phyloP scores from a whole-genome alignment of 176 grass and related monocot species.

The Miscanthus lutarioriparius region DNA sequence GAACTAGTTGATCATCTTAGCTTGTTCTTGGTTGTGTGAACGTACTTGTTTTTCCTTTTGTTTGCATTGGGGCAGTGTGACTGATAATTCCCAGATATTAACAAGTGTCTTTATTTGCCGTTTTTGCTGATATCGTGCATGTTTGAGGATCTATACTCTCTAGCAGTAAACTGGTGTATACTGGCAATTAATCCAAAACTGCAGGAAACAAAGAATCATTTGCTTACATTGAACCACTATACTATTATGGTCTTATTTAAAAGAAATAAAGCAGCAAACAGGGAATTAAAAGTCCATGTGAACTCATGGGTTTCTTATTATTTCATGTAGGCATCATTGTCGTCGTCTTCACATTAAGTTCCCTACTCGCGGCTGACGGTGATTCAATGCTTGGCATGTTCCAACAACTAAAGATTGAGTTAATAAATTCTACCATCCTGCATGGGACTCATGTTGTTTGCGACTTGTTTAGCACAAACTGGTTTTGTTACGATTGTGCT shows the following conservation, averaged over 20 bases:
- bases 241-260: not conserved
- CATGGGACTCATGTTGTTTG: slow-evolving; percentile 25
- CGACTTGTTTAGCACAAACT: slow-evolving; percentile 20
- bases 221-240: not conserved
- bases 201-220: not conserved
- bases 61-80: not conserved
- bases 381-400: not conserved
- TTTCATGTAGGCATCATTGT: not conserved
- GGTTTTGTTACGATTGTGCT: not conserved
- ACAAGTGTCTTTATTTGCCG: not conserved
- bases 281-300: not conserved
- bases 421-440: slow-evolving; percentile 36
- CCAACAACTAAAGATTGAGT: not conserved
- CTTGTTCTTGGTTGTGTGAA: not conserved
- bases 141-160: not conserved
- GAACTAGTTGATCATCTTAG: not conserved
- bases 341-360: slow-evolving; percentile 31
- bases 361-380: not conserved
- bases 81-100: not conserved
- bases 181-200: not conserved
- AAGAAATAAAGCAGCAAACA: not conserved
- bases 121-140: not conserved
- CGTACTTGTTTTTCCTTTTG: not conserved
- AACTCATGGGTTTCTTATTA: not conserved
- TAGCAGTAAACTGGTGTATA: not conserved